phyloP scores from a whole-genome alignment of 2,329 filamentous ascomycete species.

The Parasarocladium wereldwijsianum region DNA sequence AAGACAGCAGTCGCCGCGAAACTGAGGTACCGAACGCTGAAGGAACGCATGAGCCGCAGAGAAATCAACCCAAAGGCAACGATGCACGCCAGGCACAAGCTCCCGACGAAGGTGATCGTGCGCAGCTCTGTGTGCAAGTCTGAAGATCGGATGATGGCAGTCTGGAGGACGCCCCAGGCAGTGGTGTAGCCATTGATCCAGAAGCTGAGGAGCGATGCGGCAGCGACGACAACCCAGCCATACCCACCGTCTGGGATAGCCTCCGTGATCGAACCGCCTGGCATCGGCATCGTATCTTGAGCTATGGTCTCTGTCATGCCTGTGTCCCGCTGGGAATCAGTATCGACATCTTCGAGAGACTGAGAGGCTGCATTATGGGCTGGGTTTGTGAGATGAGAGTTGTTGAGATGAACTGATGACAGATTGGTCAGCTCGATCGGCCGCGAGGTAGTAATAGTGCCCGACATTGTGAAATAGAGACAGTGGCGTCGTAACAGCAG shows the following conservation, averaged over 20 bases:
- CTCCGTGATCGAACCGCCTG: slow-evolving; percentile 1
- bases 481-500: no score
- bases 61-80: slow-evolving; percentile 3
- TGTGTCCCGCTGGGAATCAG: no score
- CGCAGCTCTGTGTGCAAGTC: background rate
- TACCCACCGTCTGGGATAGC: slow-evolving; percentile 6
- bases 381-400: no score
- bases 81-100: slow-evolving; percentile 3
- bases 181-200: slow-evolving; percentile 6
- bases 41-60: background rate
- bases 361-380: no score
- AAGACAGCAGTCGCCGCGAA: background rate
- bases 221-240: slow-evolving; percentile 5
- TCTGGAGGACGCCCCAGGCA: slow-evolving; percentile 5
- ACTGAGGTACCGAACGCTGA: slow-evolving; percentile 3
- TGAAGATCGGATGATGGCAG: slow-evolving; percentile 1
- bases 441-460: no score
- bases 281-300: background rate
- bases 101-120: slow-evolving; percentile 6
- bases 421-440: no score
- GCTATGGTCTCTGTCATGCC: no score
- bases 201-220: slow-evolving; percentile 3
- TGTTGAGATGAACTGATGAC: no score
- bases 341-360: no score
- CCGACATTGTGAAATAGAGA: no score